Evolutionary conservation across 139 green algal species (phyloP), one percentile per base, ranked within the genome.

Genomic region (Tetradesmus obliquus): DNA sequence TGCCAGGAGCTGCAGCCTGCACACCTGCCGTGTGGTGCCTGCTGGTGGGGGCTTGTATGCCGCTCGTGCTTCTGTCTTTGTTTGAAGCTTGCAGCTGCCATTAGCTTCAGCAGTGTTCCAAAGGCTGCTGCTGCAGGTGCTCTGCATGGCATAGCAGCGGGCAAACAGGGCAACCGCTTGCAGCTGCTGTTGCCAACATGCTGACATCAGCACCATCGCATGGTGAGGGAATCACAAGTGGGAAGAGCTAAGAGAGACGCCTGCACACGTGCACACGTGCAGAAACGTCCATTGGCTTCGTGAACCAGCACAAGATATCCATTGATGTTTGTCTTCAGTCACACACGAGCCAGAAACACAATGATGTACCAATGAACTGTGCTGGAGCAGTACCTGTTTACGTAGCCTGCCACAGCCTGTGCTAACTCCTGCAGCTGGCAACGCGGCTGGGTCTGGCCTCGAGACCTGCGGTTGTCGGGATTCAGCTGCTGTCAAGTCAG

Each of bases 1-100:
- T 71, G 15, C 10, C 60, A 71, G 60, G 60, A 71, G 19, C 66
- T 76, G n/a, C 80, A 85, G 45, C 53, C 24, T 32, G 7, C 80
- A 57, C 82, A 87, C 82, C 82, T 87, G 82, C 15, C 82, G 82
- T 72, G 20, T 20, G 9, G 55, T 24, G 15, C 82, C 82, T 71
- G 54, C 20, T 87, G 82, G 82, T 12, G 82, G 82, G 24, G 82
- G 55, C 13, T 55, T 71, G 55, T 87, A 87, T 10, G 60, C 22
- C 17, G 82, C 17, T 9, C 54, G 55, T 22, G 82, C 60, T 87
- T 87, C 82, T 22, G 82, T 72, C 82, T 19, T 87, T 53, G 74
- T 3, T 55, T 51, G 74, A 6, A 51, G 5, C 8, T 15, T 53
- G 24, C 74, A 54, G 82, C 55, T 87, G 54, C 54, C 53, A 12